phyloP scores from a whole-genome alignment of 2,329 filamentous ascomycete species.

The Fusarium odoratissimum region DNA sequence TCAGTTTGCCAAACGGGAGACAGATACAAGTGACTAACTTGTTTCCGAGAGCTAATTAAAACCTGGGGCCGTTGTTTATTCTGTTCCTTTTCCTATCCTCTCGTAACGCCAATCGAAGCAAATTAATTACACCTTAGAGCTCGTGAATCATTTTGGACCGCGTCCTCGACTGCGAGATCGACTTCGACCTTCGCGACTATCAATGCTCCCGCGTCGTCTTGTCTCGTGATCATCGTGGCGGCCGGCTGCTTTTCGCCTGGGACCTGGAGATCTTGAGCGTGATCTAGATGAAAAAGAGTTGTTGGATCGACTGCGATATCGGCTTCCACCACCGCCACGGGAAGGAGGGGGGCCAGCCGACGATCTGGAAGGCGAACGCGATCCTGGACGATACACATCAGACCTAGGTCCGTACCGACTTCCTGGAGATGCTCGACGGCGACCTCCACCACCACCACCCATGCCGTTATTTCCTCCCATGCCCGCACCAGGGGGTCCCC shows the following conservation, averaged over 20 bases:
- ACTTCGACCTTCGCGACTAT: constrained; percentile 56
- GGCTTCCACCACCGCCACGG: constrained; percentile 49
- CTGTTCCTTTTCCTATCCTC: constrained; percentile 12
- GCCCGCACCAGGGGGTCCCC: constrained; percentile 46
- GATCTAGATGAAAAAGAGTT: constrained; percentile 62
- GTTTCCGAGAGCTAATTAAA: constrained; percentile 40
- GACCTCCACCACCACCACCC: constrained; percentile 53
- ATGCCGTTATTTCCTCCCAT: constrained; percentile 44
- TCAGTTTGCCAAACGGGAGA: constrained; percentile 38
- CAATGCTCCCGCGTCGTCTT: constrained; percentile 59
- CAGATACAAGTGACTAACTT: constrained; percentile 37
- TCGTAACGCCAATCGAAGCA: constrained; percentile 39
- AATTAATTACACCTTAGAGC: constrained; percentile 28
- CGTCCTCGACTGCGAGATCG: constrained; percentile 55
- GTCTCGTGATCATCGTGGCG: constrained; percentile 49
- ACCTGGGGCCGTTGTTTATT: constrained; percentile 4
- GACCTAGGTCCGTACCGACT: constrained; percentile 57
- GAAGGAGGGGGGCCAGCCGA: constrained; percentile 55
- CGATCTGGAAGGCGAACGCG: constrained; percentile 60
- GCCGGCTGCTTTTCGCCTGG: constrained; percentile 48
- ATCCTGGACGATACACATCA: constrained; percentile 73
- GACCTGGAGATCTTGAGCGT: constrained; percentile 57
- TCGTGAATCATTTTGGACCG: constrained; percentile 46
- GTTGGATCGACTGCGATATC: constrained; percentile 60
- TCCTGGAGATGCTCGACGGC: constrained; percentile 51